These are phyloP conservation scores for Symbiotaphrina buchneri DNA, from an alignment of 495 filamentous ascomycete species.

Conservation along the genomic window DNA sequence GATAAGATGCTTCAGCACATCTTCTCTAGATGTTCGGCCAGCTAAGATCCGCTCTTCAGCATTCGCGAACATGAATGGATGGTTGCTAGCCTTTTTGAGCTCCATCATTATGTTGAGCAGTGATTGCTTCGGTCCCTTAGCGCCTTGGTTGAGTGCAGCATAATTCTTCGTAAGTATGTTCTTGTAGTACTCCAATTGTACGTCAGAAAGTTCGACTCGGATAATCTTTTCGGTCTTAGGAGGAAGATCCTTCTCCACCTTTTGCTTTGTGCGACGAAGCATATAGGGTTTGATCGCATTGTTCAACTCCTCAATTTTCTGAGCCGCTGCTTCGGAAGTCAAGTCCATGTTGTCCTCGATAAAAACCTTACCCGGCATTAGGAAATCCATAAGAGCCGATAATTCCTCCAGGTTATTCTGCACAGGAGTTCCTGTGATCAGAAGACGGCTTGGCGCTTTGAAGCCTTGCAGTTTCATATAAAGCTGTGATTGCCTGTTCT, in stretches of 20 bases:
- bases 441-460: conserved; percentile 58
- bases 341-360: conserved; percentile 83
- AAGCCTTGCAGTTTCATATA: conserved; percentile 72
- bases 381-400: conserved; percentile 78
- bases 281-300: conserved; percentile 70
- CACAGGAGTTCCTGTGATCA: conserved; percentile 94
- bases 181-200: conserved; percentile 95
- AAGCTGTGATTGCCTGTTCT: conserved; percentile 84
- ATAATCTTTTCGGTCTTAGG: conserved; percentile 98
- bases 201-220: conserved; percentile 82
- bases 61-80: conserved; percentile 90
- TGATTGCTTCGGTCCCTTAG: conserved; percentile 74
- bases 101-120: conserved; percentile 99
- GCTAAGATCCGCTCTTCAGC: conserved; percentile 73
- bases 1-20: conserved; percentile 73
- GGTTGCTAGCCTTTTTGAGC: conserved; percentile 94
- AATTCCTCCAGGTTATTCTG: conserved; percentile 92
- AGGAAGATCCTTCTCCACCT: conserved; percentile 84
- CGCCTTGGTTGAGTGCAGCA: conserved; percentile 73
- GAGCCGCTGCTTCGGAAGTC: conserved; percentile 39
- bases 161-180: conserved; percentile 97
- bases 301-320: conserved; percentile 49
- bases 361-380: conserved; percentile 70
- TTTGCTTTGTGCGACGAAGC: conserved; percentile 89
- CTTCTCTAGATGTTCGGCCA: conserved; percentile 56